Base-by-base conservation (phyloP, 2,329 filamentous ascomycete genomes). In the Thermoascus crustaceus region DNA sequence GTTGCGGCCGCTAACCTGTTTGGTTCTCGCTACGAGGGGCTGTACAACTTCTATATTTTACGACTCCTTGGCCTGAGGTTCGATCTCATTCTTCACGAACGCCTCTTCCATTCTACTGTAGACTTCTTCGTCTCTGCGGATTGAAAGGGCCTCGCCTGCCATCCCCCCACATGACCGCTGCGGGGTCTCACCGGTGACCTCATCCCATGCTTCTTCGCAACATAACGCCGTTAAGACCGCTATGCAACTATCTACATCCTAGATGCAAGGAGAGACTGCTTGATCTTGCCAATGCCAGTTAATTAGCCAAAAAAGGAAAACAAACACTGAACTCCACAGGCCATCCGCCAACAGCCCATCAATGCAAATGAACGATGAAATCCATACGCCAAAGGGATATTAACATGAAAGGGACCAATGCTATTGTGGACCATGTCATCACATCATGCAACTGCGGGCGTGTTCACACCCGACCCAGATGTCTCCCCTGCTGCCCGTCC, bases 371-470 rank as follows among this genome's bases (percentile, higher is more conserved):
- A 30, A 17, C 25, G 16, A 31, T 22, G 34, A 34, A 16, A 29
- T 17, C 32, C 33, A 34, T 13, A 23, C 30, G 19, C 19, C 30
- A 33, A 33, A 33, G 32, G 32, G 44, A 43, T 33, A 45, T 35
- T 33, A 19, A 42, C 19, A 30, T 16, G 6, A 49, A 34, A 25
- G 18, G 39, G 26, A 30, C 31, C 36, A 40, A 27, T 29, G 14
- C 26, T 16, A 29, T 13, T 10, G 26, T 17, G n/a, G 13, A 11
- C 11, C 14, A 8, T 29, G 10, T 11, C 17, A 16, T 17, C 8
- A 27, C 7, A 27, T 48, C 37, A 60, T 21, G 48, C 55, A 32
- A 54, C 50, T 5, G 55, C 48, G 14, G 55, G 36, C 11, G 53
- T 43, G 41, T 54, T 56, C 40, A 46, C 37, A 30, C 50, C 48